Evolutionary conservation across 305 asterid species (phyloP), one percentile per base, ranked within the genome.

Genomic region (Solanum aculeatissimum): DNA sequence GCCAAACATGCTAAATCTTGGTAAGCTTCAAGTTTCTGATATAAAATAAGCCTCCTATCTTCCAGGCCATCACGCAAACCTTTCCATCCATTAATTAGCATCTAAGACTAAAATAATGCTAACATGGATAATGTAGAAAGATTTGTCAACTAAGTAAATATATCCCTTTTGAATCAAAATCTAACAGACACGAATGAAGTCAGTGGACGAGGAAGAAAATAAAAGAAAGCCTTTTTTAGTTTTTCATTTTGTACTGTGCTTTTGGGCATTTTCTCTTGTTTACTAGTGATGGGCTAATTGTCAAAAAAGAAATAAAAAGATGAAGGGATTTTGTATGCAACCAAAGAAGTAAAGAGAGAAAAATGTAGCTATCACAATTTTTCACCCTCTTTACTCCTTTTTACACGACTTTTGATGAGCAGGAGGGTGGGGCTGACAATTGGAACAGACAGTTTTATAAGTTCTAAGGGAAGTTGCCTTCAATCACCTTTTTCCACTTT

Each of bases 301-400:
- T 70, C 32, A 70, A 70, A 70, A 70, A 70, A n/a, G 3, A 70
- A 40, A 18, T 70, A 40, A 40, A 11, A 70, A n/a, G 15, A 9
- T 9, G 15, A 72, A 72, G 21, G 80, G 57, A 4, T 72, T 43
- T 43, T 72, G 78, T 70, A n/a, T 1, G 40, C 58, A 3, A 13
- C 4, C 57, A 72, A 72, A 72, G 21, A 72, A 13, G 40, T 42
- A 81, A 62, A 9, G 53, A 54, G 29, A 70, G 32, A 70, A 10
- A 38, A 19, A 29, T n/a, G 53, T n/a, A n/a, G 78, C 32, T 70
- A 68, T 40, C 53, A 0, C 78, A 70, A 70, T 11, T 19, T 70
- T 70, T 70, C 78, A 9, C 19, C 54, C 19, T 70, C 35, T 25
- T 53, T 70, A 72, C 85, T 32, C 9, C 90, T 90, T 91, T 89